Evolutionary conservation across 2,329 filamentous ascomycete genomes (phyloP).

Genomic region (Pestalotiopsis sp.): DNA sequence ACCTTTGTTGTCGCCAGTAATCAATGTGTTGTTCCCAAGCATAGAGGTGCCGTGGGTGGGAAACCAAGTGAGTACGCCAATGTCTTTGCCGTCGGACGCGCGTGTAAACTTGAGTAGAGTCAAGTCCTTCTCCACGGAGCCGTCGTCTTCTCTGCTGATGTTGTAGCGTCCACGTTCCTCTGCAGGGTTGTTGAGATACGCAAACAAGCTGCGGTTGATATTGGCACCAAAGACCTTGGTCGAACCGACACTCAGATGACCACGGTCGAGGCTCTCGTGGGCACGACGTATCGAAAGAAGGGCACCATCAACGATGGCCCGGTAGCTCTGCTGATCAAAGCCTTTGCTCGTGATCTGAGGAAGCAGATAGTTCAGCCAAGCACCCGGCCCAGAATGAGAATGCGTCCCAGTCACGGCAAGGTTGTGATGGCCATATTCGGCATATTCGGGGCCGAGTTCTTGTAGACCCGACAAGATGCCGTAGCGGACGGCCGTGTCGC

Average conservation of each 20-base stretch:
- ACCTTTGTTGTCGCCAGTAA: conserved; percentile 96
- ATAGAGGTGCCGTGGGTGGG: conserved; percentile 90
- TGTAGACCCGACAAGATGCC: conserved; percentile 80
- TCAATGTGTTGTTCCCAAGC: conserved; percentile 86
- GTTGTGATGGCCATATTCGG: conserved; percentile 77
- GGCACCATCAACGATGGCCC: conserved; percentile 85
- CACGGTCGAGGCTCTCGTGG: conserved; percentile 68
- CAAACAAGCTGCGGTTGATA: conserved; percentile 85
- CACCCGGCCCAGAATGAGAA: conserved; percentile 87
- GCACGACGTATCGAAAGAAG: conserved; percentile 80
- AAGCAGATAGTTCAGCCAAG: conserved; percentile 92
- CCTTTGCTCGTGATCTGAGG: conserved; percentile 89
- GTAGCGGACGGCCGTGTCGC: conserved; percentile 85
- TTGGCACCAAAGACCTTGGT: conserved; percentile 75
- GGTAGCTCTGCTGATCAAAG: conserved; percentile 84
- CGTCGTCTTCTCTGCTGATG: conserved; percentile 52
- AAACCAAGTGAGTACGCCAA: conserved; percentile 88
- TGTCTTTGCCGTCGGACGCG: conserved; percentile 72
- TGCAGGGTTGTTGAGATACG: conserved; percentile 84
- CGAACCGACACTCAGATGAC: conserved; percentile 54
- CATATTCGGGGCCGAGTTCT: conserved; percentile 71
- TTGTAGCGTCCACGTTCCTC: conserved; percentile 73
- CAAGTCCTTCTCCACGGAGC: conserved; percentile 70
- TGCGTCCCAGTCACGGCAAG: conserved; percentile 91
- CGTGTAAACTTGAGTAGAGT: conserved; percentile 79